Conservation (phyloP, 352 stramenopile species). For the Globisporangium recalcitrans region DNA sequence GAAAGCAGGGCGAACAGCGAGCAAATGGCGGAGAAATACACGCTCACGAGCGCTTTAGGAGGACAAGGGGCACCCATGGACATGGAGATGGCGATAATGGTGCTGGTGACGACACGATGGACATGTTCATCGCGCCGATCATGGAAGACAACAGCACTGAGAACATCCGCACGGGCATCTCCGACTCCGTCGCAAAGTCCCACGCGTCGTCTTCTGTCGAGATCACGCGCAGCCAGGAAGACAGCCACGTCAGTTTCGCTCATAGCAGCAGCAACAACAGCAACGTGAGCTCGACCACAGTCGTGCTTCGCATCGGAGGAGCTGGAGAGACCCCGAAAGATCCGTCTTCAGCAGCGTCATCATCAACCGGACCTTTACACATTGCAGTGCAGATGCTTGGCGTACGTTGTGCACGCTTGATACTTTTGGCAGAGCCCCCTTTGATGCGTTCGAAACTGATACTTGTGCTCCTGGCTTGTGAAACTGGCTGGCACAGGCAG, state of each 20-base stretch:
- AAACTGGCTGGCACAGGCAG: slow-evolving; percentile 8
- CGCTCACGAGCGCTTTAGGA: slow-evolving; percentile 35
- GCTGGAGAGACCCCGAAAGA: neutral
- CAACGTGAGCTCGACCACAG: slow-evolving; percentile 8
- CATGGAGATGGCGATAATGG: neutral
- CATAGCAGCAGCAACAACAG: neutral
- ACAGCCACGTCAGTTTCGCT: slow-evolving; percentile 11
- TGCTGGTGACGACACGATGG: slow-evolving; percentile 17
- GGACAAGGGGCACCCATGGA: too few species aligned
- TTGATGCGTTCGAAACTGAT: too few species aligned
- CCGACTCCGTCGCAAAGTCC: slow-evolving; percentile 8
- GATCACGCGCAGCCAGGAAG: slow-evolving; percentile 13
- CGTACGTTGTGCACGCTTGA: slow-evolving; percentile 19
- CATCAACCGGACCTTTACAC: slow-evolving; percentile 9
- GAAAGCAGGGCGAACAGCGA: slow-evolving; percentile 26
- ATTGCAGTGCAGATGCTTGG: slow-evolving; percentile 36
- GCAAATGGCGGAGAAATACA: slow-evolving; percentile 47
- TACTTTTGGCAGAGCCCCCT: too few species aligned
- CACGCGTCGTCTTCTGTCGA: slow-evolving; percentile 3
- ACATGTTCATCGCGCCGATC: slow-evolving; percentile 34
- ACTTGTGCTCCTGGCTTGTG: too few species aligned
- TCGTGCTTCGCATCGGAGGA: slow-evolving; percentile 10
- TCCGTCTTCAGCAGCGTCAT: neutral
- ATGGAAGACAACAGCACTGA: slow-evolving; percentile 26
- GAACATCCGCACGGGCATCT: slow-evolving; percentile 11